These are phyloP conservation scores for Sporothrix schenckii DNA, from an alignment of 2,329 filamentous ascomycete genomes.

Conservation along the genomic window DNA sequence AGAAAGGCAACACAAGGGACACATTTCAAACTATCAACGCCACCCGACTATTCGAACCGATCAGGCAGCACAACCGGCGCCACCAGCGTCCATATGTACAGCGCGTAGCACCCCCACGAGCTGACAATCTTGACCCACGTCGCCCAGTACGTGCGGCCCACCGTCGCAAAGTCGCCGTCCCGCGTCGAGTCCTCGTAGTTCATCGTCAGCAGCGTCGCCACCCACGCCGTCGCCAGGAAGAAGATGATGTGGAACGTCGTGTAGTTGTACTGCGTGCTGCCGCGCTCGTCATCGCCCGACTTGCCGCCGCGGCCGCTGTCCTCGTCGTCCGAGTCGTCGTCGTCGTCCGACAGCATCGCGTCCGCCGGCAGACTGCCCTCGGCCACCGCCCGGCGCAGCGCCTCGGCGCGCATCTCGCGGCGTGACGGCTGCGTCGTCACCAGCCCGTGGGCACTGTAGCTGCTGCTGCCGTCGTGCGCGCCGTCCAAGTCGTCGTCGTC, in stretches of 20 bases:
- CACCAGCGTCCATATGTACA: constrained; percentile 91
- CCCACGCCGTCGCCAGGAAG: constrained; percentile 94
- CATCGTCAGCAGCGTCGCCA: constrained; percentile 82
- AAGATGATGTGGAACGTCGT: constrained; percentile 96
- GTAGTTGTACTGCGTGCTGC: constrained; percentile 93
- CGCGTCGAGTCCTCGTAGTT: constrained; percentile 68
- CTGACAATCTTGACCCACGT: constrained; percentile 99
- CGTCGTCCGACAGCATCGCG: constrained; percentile 74
- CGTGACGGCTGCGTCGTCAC: constrained; percentile 84
- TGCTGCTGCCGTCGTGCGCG: constrained; percentile 25
- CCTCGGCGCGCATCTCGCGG: constrained; percentile 90
- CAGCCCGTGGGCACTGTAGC: constrained; percentile 64
- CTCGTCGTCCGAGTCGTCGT: constrained; percentile 65
- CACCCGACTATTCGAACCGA: constrained; percentile 65
- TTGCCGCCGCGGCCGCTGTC: constrained; percentile 67
- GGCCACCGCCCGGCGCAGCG: constrained; percentile 86
- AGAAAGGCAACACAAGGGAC: neutral
- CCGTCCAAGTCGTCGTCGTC: constrained; percentile 63
- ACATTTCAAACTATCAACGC: neutral
- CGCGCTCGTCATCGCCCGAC: constrained; percentile 83
- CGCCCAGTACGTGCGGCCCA: constrained; percentile 93
- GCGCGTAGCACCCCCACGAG: constrained; percentile 91
- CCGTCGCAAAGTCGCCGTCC: constrained; percentile 79
- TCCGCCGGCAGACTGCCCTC: constrained; percentile 90
- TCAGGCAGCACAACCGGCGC: constrained; percentile 86